phyloP scores from a whole-genome alignment of 352 stramenopile species.

The Phytopythium chamaehyphon region DNA sequence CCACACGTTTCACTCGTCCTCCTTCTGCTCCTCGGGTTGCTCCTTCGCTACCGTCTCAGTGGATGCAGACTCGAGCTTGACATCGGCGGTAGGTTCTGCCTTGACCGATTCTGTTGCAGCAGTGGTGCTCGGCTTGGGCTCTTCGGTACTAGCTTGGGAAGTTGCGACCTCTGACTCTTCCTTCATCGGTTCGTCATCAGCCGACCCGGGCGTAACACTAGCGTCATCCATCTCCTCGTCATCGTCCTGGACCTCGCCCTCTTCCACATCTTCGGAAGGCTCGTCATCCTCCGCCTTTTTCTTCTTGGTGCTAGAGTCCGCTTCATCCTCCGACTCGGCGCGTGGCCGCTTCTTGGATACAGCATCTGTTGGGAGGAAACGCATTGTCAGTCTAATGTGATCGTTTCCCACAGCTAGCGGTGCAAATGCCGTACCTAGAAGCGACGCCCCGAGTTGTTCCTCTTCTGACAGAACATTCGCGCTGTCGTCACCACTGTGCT shows the following conservation, averaged over 20 bases:
- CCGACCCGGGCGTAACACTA: background rate
- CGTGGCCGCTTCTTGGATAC: constrained; percentile 27
- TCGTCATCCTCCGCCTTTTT: constrained; percentile 13
- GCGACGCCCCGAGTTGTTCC: constrained; percentile 19
- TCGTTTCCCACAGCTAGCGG: constrained; percentile 21
- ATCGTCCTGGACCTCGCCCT: constrained; percentile 5
- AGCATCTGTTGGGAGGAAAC: constrained; percentile 3
- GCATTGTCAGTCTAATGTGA: constrained; percentile 48
- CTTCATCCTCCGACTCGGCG: constrained; percentile 20
- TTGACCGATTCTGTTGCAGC: background rate
- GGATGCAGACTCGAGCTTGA: background rate
- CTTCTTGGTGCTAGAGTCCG: constrained; percentile 16
- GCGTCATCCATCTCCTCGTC: constrained; percentile 4
- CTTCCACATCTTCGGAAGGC: constrained; percentile 18
- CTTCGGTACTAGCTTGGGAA: background rate
- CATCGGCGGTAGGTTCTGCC: background rate
- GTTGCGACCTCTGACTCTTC: background rate
- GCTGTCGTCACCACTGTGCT: constrained; percentile 42
- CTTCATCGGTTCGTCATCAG: constrained; percentile 7
- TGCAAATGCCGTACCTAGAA: background rate
- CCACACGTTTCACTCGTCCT: background rate
- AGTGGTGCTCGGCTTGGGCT: background rate
- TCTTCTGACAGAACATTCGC: constrained; percentile 38
- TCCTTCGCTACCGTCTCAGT: too few species aligned
- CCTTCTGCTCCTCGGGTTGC: constrained; percentile 1